Evolutionary conservation across 257 asterid species (phyloP), one percentile per base, ranked within the genome.

Genomic region (Nyctanthes arbortristis): DNA sequence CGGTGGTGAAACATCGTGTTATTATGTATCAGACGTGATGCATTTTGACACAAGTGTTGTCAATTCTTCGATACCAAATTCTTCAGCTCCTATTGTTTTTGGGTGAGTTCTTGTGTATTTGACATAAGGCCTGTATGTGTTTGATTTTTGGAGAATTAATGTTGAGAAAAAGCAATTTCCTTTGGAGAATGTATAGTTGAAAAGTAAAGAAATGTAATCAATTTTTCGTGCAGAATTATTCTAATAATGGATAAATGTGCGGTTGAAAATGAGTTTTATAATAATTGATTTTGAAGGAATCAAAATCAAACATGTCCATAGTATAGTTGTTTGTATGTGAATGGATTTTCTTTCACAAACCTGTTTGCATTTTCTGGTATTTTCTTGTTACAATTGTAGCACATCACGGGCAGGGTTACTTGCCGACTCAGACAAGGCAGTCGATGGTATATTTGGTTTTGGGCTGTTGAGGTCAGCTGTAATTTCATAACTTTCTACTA

Each of bases 371-470:
- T 49, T 9, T 60, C 7, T 3, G 29, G 25, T 31, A 32, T 27
- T 58, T 64, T 72, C 49, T 62, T 63, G 63, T 35, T 63, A 67
- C 98, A 94, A 98, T 30, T 94, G 99, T 85, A 94, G 99, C 85
- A 94, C 99, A 16, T 75, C 95, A 45, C 95, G 89, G 79, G 84
- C 89, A 0, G 98, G 98, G 57, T 98, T 91, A 78, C 85, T 94
- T 61, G 91, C 93, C 29, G 91, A 94, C 79, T 84, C 98, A 10
- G 99, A 91, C 54, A 87, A 96, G 76, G 99, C 99, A 33, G 97
- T 94, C 68, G 99, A 91, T 79, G 99, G 99, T 61, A 94, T 94
- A 73, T 94, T 91, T 74, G 99, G 99, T 37, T 94, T 94, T 61
- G 99, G 99, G 22, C 97, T 89, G 87, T 93, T 85, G 78, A 82